These are phyloP conservation scores for Wickerhamiella lipophila DNA, from an alignment of 805 yeast genomes.

Conservation along the genomic window DNA sequence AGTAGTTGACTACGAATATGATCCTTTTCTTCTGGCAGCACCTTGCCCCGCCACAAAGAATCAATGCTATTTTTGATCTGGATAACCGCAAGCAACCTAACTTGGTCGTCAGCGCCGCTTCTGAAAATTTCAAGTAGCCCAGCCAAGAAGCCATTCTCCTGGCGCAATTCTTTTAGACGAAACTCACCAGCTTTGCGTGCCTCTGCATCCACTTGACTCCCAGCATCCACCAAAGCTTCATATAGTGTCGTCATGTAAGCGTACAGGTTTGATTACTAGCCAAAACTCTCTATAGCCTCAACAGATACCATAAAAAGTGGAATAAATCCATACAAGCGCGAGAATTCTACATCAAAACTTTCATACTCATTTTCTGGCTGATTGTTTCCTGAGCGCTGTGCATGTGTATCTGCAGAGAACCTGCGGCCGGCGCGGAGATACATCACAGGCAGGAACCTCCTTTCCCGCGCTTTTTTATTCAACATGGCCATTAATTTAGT, in stretches of 20 bases:
- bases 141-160: slow-evolving; percentile 15
- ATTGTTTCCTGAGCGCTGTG: not conserved
- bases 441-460: no score
- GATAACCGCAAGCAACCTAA: slow-evolving; percentile 78
- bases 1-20: slow-evolving; percentile 13
- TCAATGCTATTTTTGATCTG: slow-evolving; percentile 82
- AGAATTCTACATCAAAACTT: no score
- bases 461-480: no score
- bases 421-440: no score
- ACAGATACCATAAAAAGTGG: no score
- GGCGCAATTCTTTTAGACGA: slow-evolving; percentile 10
- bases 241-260: slow-evolving; percentile 16
- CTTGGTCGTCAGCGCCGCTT: slow-evolving; percentile 26
- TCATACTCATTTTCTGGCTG: no score
- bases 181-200: slow-evolving; percentile 19
- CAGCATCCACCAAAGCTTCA: slow-evolving; percentile 18
- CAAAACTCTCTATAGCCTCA: not conserved
- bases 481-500: no score
- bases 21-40: slow-evolving; percentile 65
- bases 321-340: no score
- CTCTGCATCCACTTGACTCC: slow-evolving; percentile 14
- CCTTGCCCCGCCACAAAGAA: slow-evolving; percentile 61
- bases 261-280: not conserved
- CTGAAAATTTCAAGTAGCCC: slow-evolving; percentile 16
- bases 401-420: not conserved